Base-by-base conservation (phyloP, 2,329 filamentous ascomycete species). In the Xylaria sp. region DNA sequence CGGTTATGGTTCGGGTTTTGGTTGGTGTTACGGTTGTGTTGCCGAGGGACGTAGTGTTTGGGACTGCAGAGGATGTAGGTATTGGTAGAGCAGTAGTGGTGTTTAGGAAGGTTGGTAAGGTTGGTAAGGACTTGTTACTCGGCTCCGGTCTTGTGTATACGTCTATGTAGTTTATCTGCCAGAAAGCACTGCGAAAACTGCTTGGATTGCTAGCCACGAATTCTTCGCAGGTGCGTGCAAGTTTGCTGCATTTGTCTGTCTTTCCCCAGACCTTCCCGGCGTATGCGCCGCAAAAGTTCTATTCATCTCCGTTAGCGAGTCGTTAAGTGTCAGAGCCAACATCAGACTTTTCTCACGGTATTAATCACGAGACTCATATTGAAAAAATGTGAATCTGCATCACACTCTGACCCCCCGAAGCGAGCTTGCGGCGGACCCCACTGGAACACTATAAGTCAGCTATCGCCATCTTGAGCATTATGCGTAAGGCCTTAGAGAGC, bases 251-350 rank as follows among this genome's bases (percentile, higher is more conserved):
- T 16, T 80, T 76, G 18, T 82, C 80, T 13, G 76, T 73, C 4
- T 73, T 73, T 21, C 77, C 78, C 84, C 85, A 86, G 18, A 80
- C 75, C 5, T 78, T 78, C 50, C 79, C 89, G 0, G 91, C 92
- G 85, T 91, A 94, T 74, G 91, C 88, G 29, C 93, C 93, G 76
- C 93, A 96, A 78, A 96, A 93, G 60, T 92, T 84, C 83, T 85
- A 53, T 5, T 6, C 5, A 21, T n/a, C n/a, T 21, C 60, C 66
- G 23, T 66, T 40, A 69, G 53, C 63, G 48, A 44, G 5, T 21
- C 35, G 5, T 13, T 2, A 55, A n/a, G 8, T 29, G 18, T n/a
- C 48, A 37, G 5, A 47, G 29, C 59, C 8, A 2, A 12, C 2
- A 9, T 5, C 0, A 6, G 1, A 3, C 12, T 3, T 8, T 3